Percentiles rank a stretch among this genome's conserved stretches.
These are phyloP conservation scores for Croton laevigatus DNA, from an alignment of 441 rosid genomes.

Conservation along the genomic window DNA sequence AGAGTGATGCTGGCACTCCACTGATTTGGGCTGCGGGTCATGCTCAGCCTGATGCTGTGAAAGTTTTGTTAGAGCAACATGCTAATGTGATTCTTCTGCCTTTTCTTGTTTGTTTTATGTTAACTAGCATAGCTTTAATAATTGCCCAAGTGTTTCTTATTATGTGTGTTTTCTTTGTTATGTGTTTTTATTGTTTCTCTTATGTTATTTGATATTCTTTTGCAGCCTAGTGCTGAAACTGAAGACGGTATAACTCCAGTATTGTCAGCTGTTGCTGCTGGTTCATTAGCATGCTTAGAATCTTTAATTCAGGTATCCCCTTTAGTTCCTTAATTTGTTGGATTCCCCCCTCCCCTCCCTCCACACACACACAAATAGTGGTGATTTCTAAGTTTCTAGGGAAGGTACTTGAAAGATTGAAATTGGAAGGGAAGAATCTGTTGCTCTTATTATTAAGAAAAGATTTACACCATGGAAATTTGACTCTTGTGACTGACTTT, in stretches of 20 bases:
- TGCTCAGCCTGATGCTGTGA: conserved; percentile 63
- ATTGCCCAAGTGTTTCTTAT: background rate
- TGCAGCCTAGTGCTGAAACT: conserved; percentile 86
- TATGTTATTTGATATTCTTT: conserved; percentile 1
- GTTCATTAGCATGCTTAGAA: conserved; percentile 71
- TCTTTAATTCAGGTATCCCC: conserved; percentile 65
- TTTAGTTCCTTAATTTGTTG: conserved; percentile 6
- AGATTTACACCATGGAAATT: background rate
- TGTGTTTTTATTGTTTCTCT: conserved; percentile 7
- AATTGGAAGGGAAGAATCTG: background rate
- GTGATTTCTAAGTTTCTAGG: background rate
- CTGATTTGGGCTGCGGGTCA: conserved; percentile 96
- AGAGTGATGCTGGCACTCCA: conserved; percentile 91
- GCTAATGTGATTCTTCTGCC: conserved; percentile 52
- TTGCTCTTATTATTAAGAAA: background rate
- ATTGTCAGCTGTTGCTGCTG: conserved; percentile 87
- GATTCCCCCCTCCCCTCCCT: background rate
- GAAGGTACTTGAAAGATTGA: background rate
- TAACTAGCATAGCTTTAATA: background rate
- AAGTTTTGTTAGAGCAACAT: conserved; percentile 67
- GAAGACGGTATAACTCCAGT: conserved; percentile 83
- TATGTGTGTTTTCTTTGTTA: conserved; percentile 1
- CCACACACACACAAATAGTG: too few relatives aligned
- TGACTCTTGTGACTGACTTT: background rate
- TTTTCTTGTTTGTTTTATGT: background rate